Evolutionary conservation across 345 rosid species (phyloP), one percentile per base, ranked within the genome.

Genomic region (Salix exigua): DNA sequence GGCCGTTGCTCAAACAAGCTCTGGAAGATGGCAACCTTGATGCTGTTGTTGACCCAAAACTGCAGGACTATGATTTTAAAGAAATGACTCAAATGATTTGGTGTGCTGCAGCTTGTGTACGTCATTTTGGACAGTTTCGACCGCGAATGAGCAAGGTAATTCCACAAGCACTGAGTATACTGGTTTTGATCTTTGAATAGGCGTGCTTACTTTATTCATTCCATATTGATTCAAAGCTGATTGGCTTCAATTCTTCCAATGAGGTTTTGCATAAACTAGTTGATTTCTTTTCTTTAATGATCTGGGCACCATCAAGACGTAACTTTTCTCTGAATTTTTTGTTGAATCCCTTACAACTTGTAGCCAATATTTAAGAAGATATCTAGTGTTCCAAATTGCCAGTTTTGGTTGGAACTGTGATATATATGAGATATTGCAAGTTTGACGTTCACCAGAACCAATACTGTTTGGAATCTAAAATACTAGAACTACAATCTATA

Each of bases 11-110:
- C 73, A 75, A 68, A 35, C 71, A 78, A 74, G 91, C 90, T 23
- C 66, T 92, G 78, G 92, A 81, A 71, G 85, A 77, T 33, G 78
- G 87, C 14, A 87, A 84, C 81, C 88, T 85, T 12, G 87, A 80
- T 13, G 77, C 84, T 79, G 25, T 80, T 60, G 67, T 72, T 4
- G 83, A 76, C 30, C 66, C 77, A 38, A 80, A 61, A 31, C 19
- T 79, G 83, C 48, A 75, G 62, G 73, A 80, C 19, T 80, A 80
- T 38, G 74, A 80, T 66, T 60, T 73, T 19, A 40, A 16, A 48
- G 50, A 70, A 70, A 68, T 67, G 77, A 65, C 14, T 28, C 66
- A 60, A 67, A 70, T 78, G 78, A 75, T 66, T 60, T 13, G 50
- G 53, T 77, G 75, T 78, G 79, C 78, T 65, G 76, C 79, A 25